phyloP scores from a whole-genome alignment of 306 rosid species.

The Oxytropis ochrocephala region DNA sequence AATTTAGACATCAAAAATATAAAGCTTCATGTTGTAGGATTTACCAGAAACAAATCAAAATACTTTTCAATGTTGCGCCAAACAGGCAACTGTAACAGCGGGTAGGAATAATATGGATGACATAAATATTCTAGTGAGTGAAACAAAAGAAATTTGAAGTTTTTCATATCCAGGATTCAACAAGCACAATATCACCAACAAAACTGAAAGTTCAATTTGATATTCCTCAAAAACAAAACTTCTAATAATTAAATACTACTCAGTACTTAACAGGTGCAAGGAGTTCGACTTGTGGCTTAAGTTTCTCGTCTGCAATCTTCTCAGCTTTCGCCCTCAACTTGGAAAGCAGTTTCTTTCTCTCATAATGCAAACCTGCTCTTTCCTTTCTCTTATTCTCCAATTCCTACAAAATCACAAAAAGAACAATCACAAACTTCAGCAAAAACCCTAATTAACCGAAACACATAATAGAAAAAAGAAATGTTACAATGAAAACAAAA shows the following conservation, averaged over 20 bases:
- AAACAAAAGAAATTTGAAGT: neutral
- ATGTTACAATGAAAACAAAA: neutral
- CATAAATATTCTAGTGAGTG: neutral
- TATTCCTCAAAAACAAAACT: slow-evolving; percentile 21
- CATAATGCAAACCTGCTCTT: slow-evolving; percentile 35
- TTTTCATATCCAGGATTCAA: neutral
- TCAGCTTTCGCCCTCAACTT: slow-evolving; percentile 47
- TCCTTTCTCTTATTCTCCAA: slow-evolving; percentile 67
- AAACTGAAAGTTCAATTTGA: slow-evolving; percentile 22
- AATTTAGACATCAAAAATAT: too few relatives aligned
- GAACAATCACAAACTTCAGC: neutral
- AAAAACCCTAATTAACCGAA: neutral
- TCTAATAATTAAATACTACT: neutral
- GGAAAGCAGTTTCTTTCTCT: slow-evolving; percentile 51
- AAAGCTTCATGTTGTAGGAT: neutral
- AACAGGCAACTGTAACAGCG: neutral
- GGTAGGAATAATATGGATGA: neutral
- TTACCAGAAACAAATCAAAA: neutral
- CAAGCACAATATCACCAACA: neutral
- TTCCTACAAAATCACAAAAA: slow-evolving; percentile 38
- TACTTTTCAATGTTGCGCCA: neutral
- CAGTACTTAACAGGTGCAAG: slow-evolving; percentile 52
- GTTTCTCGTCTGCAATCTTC: slow-evolving; percentile 45
- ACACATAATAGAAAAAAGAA: neutral
- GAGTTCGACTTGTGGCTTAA: slow-evolving; percentile 49